A percentile compares a stretch with the other conserved stretches of the same genome.
These are phyloP conservation scores for Lomentospora prolificans DNA, from an alignment of 2,329 filamentous ascomycete genomes.

Conservation along the genomic window DNA sequence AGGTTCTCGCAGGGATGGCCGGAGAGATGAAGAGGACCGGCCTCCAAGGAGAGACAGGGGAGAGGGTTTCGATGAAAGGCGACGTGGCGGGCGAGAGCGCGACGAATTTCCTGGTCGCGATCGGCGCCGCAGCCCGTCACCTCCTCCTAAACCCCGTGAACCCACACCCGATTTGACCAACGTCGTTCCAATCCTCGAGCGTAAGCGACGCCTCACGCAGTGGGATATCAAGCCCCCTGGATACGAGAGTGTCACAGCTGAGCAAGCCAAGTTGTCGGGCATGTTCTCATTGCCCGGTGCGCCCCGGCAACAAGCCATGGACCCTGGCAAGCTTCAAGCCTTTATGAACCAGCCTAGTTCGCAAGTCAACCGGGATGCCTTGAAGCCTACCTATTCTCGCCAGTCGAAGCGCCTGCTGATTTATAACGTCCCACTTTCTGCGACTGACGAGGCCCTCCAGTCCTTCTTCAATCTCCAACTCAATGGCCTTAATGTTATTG, in stretches of 20 bases:
- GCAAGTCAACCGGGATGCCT: constrained; percentile 61
- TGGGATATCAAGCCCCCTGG: constrained; percentile 99
- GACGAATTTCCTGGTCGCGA: constrained; percentile 30
- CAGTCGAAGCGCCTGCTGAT: constrained; percentile 89
- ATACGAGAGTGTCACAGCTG: constrained; percentile 95
- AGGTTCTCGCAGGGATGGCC: constrained; percentile 48
- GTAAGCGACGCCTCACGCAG: constrained; percentile 88
- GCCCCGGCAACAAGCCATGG: constrained; percentile 86
- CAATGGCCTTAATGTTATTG: constrained; percentile 89
- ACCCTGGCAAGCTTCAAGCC: constrained; percentile 84
- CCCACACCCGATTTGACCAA: constrained; percentile 92
- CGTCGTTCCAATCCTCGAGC: constrained; percentile 68
- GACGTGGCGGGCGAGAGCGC: constrained; percentile 37
- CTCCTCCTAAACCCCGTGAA: constrained; percentile 75
- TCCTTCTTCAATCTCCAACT: constrained; percentile 94
- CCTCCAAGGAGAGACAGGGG: constrained; percentile 45
- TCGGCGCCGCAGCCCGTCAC: constrained; percentile 63
- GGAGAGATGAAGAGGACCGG: constrained; percentile 56
- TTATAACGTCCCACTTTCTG: constrained; percentile 65
- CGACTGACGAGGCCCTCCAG: constrained; percentile 66
- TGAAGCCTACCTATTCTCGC: constrained; percentile 87
- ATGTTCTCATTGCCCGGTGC: constrained; percentile 98
- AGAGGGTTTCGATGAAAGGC: constrained; percentile 34
- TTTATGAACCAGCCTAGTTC: constrained; percentile 79
- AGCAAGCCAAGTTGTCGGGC: constrained; percentile 95